phyloP scores from a whole-genome alignment of 805 yeast genomes.

The Teunomyces barrocoloradensis region DNA sequence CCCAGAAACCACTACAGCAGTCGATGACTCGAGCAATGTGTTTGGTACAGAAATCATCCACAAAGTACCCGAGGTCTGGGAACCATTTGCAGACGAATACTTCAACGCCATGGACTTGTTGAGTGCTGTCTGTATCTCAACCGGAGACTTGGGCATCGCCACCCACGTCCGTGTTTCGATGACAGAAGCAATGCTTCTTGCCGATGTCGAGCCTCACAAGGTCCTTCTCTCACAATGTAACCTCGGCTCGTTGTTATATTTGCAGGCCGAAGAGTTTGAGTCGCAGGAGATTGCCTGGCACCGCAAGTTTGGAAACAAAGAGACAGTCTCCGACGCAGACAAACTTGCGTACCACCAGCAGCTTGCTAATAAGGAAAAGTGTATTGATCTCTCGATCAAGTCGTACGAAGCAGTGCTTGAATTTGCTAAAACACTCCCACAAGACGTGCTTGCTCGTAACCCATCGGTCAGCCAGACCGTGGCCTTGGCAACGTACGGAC shows the following conservation, averaged over 20 bases:
- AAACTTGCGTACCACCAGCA: constrained; percentile 22
- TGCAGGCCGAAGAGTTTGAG: constrained; percentile 65
- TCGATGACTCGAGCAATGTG: constrained; percentile 5
- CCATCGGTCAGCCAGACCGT: constrained; percentile 56
- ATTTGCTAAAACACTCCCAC: constrained; percentile 30
- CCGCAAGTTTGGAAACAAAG: constrained; percentile 12
- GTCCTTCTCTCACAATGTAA: constrained; percentile 65
- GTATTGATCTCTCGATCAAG: constrained; percentile 29
- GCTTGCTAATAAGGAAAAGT: constrained; percentile 18
- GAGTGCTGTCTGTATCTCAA: constrained; percentile 65
- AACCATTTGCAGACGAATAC: constrained; percentile 72
- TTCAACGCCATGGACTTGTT: constrained; percentile 75
- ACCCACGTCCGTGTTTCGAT: constrained; percentile 59
- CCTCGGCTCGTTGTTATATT: constrained; percentile 63
- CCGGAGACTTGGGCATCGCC: constrained; percentile 66
- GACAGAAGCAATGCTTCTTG: constrained; percentile 70
- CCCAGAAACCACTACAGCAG: not conserved
- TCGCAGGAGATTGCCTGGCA: constrained; percentile 37
- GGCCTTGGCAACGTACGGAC: constrained; percentile 79
- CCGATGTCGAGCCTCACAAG: constrained; percentile 65
- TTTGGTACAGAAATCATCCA: constrained; percentile 15
- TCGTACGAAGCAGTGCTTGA: constrained; percentile 36
- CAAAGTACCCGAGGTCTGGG: constrained; percentile 56
- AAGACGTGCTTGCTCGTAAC: constrained; percentile 19
- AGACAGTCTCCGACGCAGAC: constrained; percentile 19